phyloP scores from a whole-genome alignment of 169 alveolate genomes.

The Cryptosporidium sp. region DNA sequence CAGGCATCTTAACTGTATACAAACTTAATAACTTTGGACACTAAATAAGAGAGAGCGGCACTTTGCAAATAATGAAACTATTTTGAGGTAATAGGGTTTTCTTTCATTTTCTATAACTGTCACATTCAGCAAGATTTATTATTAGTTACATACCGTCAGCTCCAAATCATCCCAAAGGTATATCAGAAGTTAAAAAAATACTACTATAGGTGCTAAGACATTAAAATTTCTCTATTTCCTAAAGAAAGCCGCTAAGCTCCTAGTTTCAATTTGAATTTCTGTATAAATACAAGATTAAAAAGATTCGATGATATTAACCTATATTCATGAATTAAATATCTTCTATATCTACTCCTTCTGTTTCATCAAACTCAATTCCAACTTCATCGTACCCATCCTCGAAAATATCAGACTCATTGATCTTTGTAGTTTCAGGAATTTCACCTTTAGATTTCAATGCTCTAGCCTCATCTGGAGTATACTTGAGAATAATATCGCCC shows the following conservation, averaged over 20 bases:
- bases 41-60: background rate
- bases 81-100: background rate
- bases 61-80: background rate
- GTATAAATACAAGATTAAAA: background rate
- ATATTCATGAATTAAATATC: slow-evolving; percentile 28
- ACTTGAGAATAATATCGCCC: slow-evolving; percentile 98
- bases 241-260: background rate
- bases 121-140: background rate
- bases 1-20: slow-evolving; percentile 83
- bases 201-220: background rate
- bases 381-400: slow-evolving; percentile 92
- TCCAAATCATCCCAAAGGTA: background rate
- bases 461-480: slow-evolving; percentile 97
- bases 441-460: slow-evolving; percentile 95
- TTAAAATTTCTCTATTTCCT: background rate
- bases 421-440: slow-evolving; percentile 96
- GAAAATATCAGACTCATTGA: slow-evolving; percentile 90
- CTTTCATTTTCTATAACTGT: background rate
- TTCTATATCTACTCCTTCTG: slow-evolving; percentile 73
- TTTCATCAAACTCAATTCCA: slow-evolving; percentile 88
- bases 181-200: background rate
- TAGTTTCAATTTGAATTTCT: background rate
- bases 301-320: background rate
- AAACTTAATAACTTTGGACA: background rate
- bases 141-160: background rate